These are phyloP conservation scores for Fusarium musae DNA, from an alignment of 2,329 filamentous ascomycete species.

Conservation along the genomic window DNA sequence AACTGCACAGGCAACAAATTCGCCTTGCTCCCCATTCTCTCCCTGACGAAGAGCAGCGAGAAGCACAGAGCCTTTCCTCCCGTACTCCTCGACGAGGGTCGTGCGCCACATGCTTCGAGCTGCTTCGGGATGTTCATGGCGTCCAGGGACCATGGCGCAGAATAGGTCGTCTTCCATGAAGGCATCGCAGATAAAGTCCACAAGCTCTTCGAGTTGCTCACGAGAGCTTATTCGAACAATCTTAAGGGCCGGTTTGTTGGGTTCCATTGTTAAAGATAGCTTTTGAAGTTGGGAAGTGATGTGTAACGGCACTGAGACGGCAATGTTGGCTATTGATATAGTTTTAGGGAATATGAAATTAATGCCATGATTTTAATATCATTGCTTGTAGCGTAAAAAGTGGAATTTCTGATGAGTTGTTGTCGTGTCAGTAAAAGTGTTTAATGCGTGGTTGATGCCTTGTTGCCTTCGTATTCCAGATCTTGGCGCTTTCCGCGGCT, in stretches of 20 bases:
- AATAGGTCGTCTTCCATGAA: constrained; percentile 17
- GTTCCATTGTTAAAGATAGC: neutral
- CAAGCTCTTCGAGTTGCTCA: constrained; percentile 4
- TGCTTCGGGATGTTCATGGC: constrained; percentile 5
- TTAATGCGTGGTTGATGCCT: neutral
- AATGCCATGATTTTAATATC: neutral
- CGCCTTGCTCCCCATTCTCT: neutral
- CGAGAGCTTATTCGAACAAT: constrained; percentile 4
- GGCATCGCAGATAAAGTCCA: neutral
- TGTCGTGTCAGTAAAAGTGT: neutral
- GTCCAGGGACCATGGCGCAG: constrained; percentile 3
- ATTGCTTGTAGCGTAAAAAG: neutral
- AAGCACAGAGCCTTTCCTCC: neutral
- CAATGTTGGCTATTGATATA: neutral
- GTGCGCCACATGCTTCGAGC: constrained; percentile 12
- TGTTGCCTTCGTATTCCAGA: neutral
- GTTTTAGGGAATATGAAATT: neutral
- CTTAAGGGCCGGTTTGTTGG: neutral
- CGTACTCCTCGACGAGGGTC: constrained; percentile 14
- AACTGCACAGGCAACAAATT: constrained; percentile 20
- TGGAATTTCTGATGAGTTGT: neutral
- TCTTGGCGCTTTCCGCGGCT: neutral
- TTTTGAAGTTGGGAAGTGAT: neutral
- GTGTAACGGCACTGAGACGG: neutral
- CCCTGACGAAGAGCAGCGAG: neutral